These are phyloP conservation scores for Sugiyamaella sp. DNA, from an alignment of 1,139 yeast genomes.

Conservation along the genomic window DNA sequence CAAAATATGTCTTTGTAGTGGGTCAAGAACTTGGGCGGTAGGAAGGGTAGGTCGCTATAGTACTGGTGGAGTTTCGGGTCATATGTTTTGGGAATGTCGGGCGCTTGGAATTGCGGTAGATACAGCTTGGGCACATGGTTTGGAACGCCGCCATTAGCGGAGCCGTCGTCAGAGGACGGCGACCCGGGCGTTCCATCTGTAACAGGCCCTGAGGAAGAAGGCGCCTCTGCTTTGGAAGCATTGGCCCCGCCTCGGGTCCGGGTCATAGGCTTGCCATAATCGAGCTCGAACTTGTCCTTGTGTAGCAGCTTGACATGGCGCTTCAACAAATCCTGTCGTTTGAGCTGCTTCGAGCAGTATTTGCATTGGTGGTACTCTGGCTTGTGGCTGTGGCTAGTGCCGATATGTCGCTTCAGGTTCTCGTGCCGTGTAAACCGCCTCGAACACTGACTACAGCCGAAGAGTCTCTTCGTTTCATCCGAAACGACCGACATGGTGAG, in stretches of 20 bases:
- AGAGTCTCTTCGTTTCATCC: conserved; percentile 15
- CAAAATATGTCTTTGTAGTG: conserved; percentile 24
- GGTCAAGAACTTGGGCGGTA: conserved; percentile 22
- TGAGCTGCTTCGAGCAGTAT: conserved; percentile 19
- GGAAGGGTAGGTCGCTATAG: conserved; percentile 22
- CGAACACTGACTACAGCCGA: conserved; percentile 21
- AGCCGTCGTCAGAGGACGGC: conserved; percentile 8
- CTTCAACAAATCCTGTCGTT: conserved; percentile 22
- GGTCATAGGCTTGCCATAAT: conserved; percentile 15
- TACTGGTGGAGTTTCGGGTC: conserved; percentile 23
- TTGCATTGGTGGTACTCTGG: conserved; percentile 17
- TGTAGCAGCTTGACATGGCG: conserved; percentile 22
- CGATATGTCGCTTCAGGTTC: conserved; percentile 22
- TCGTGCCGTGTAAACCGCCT: conserved; percentile 22
- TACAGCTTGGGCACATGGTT: conserved; percentile 1
- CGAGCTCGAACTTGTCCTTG: conserved; percentile 20
- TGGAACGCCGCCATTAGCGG: conserved; percentile 6
- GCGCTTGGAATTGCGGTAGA: conserved; percentile 21
- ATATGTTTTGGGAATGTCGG: conserved; percentile 23
- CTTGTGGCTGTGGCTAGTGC: conserved; percentile 17
- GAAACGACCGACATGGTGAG: conserved; percentile 5
- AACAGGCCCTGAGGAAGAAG: not conserved
- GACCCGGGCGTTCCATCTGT: conserved; percentile 9
- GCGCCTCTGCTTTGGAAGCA: not conserved
- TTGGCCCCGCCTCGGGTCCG: not conserved